A percentile compares a stretch with the other conserved stretches of the same genome.
phyloP scores from a whole-genome alignment of 2,329 filamentous ascomycete genomes.

The Sclerotinia nivalis region DNA sequence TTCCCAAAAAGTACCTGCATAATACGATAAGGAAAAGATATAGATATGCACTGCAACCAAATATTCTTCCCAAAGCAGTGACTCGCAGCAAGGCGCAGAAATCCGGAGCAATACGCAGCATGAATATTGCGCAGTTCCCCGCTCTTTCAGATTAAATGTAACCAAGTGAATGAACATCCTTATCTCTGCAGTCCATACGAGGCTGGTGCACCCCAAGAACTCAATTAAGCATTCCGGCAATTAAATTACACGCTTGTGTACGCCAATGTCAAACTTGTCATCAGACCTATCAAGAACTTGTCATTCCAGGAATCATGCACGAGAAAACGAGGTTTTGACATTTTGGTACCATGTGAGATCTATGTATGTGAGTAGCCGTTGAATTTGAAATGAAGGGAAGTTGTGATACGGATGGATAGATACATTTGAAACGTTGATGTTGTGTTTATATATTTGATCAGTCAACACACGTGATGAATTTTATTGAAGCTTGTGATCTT shows the following conservation, averaged over 20 bases:
- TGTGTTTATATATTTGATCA: background rate
- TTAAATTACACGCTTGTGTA: constrained; percentile 6
- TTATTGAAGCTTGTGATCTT: background rate
- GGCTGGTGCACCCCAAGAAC: background rate
- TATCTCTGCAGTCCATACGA: background rate
- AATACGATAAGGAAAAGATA: background rate
- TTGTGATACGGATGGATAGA: background rate
- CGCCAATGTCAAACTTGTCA: constrained; percentile 7
- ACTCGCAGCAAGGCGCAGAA: background rate
- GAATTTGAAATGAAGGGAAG: constrained; percentile 2
- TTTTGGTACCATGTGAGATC: constrained; percentile 3
- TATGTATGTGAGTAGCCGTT: background rate
- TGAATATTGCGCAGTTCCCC: constrained; percentile 4
- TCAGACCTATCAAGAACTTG: background rate
- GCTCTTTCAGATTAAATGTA: constrained; percentile 11
- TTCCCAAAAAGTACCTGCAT: constrained; percentile 2
- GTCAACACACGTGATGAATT: background rate
- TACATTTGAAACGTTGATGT: constrained; percentile 12
- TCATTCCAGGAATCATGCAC: constrained; percentile 12
- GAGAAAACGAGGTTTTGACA: constrained; percentile 22
- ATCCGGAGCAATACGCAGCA: background rate
- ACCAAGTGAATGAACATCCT: background rate
- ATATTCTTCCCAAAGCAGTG: background rate
- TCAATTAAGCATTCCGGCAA: background rate
- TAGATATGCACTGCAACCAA: constrained; percentile 3